These are phyloP conservation scores for Sclerotinia minor DNA, from an alignment of 2,329 filamentous ascomycete species.

Conservation along the genomic window DNA sequence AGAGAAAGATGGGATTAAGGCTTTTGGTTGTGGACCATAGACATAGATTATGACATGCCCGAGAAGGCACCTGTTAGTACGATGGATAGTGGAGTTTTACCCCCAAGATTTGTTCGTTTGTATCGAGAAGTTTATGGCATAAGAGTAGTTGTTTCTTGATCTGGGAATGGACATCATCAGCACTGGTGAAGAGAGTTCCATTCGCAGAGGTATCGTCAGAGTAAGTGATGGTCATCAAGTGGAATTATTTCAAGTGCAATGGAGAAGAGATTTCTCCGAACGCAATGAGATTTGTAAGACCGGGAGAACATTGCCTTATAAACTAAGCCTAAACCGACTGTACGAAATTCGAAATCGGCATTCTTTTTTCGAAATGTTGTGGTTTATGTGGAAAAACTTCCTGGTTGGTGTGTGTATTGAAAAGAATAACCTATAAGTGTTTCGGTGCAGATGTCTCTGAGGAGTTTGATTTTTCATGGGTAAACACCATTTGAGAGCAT, in stretches of 20 bases:
- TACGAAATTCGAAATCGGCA: conserved; percentile 4
- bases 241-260: background rate
- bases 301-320: conserved; percentile 48
- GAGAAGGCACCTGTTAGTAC: conserved; percentile 30
- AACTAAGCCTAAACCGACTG: conserved; percentile 9
- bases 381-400: background rate
- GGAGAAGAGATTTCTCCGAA: conserved; percentile 16
- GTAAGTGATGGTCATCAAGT: conserved; percentile 39
- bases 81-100: conserved; percentile 43
- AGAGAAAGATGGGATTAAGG: background rate
- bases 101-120: conserved; percentile 44
- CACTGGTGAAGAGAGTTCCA: background rate
- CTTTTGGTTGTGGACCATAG: background rate
- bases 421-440: background rate
- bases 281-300: conserved; percentile 44
- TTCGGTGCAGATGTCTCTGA: conserved; percentile 41
- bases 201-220: conserved; percentile 39
- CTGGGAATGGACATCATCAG: background rate
- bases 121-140: conserved; percentile 42
- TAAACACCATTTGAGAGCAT: conserved; percentile 45
- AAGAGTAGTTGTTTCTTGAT: conserved; percentile 36
- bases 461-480: conserved; percentile 53
- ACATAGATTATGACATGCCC: conserved; percentile 4
- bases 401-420: background rate
- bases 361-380: no score